Percentiles rank a stretch among this genome's conserved stretches.
These are phyloP conservation scores for Magnolia changhungtana DNA, from an alignment of 164 flowering plant species.

Conservation along the genomic window DNA sequence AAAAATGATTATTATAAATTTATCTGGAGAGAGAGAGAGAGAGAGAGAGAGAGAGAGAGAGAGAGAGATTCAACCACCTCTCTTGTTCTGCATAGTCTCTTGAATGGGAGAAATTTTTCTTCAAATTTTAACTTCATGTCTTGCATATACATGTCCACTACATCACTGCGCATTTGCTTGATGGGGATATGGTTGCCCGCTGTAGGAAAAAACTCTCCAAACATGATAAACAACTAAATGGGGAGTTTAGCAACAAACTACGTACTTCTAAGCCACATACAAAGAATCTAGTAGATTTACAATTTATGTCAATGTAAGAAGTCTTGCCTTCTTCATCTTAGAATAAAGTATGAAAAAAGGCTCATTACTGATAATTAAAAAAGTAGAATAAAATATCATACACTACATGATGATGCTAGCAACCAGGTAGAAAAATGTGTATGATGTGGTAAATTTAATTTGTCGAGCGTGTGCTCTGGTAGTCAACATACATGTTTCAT, in stretches of 20 bases:
- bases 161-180: conserved; percentile 46
- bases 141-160: conserved; percentile 51
- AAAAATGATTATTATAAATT: too few relatives aligned
- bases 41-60: background rate
- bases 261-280: background rate
- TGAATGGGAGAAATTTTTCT: conserved; percentile 50
- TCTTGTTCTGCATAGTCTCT: conserved; percentile 39
- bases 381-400: background rate
- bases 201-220: conserved; percentile 13
- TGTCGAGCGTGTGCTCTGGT: too few relatives aligned
- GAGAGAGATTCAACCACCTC: conserved; percentile 26
- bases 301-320: background rate
- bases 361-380: background rate
- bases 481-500: too few relatives aligned
- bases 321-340: too few relatives aligned
- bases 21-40: too few relatives aligned
- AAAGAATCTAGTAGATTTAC: background rate
- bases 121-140: conserved; percentile 48
- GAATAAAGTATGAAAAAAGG: background rate
- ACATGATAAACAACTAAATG: background rate
- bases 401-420: too few relatives aligned
- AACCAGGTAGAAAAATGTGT: too few relatives aligned
- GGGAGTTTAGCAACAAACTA: background rate
- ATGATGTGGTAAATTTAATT: too few relatives aligned
- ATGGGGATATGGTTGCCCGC: conserved; percentile 58